These are phyloP conservation scores for Puccinia polysora DNA, from an alignment of 1,284 basidiomycete genomes.

Conservation along the genomic window DNA sequence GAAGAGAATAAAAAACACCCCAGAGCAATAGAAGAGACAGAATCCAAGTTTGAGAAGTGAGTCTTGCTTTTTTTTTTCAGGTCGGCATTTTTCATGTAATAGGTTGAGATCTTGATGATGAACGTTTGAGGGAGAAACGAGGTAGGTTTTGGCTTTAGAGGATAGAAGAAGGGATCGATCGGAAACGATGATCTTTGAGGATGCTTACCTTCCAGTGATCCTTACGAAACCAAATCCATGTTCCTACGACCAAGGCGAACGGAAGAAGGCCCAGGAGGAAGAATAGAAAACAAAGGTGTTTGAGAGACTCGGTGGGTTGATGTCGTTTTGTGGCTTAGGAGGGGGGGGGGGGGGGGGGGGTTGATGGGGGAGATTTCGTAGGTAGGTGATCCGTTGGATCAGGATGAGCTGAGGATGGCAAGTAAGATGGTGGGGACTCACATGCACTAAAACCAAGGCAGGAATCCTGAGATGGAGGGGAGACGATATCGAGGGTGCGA, in stretches of 20 bases:
- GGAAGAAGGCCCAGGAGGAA: not conserved
- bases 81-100: not conserved
- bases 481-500: no score
- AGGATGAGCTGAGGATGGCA: no score
- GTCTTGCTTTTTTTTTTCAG: not conserved
- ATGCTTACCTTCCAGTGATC: slow-evolving; percentile 19
- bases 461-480: slow-evolving; percentile 1
- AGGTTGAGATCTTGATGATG: not conserved
- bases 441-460: slow-evolving; percentile 7
- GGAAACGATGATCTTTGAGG: no score
- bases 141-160: not conserved
- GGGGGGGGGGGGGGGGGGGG: no score
- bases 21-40: no score
- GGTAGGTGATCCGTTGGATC: no score
- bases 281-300: not conserved
- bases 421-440: not conserved
- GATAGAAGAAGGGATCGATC: not conserved
- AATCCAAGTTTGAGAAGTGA: no score
- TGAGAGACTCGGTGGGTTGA: not conserved
- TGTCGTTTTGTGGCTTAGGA: no score
- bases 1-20: no score
- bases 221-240: slow-evolving; percentile 14
- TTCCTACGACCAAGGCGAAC: no score
- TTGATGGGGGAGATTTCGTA: not conserved
- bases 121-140: not conserved